phyloP scores from a whole-genome alignment of 306 rosid species.

The Lathyrus tuberosus region DNA sequence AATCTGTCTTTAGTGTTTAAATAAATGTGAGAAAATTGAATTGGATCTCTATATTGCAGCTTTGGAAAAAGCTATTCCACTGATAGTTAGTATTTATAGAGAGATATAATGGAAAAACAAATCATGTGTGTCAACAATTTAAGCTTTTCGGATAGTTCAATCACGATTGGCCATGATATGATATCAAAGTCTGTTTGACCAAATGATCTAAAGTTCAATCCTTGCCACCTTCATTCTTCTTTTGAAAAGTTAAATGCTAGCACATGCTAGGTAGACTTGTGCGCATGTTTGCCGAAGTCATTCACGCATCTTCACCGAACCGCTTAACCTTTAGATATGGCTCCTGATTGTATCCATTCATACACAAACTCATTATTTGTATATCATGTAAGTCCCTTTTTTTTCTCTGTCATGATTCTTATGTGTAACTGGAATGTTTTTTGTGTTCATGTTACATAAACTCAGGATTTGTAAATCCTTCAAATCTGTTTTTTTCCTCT shows the following conservation, averaged over 20 bases:
- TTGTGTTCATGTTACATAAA: no score
- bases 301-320: not conserved
- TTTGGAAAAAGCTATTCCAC: conserved; percentile 7
- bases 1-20: conserved; percentile 19
- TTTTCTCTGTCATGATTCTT: no score
- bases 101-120: not conserved
- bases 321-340: not conserved
- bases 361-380: no score
- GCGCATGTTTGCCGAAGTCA: not conserved
- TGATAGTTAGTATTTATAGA: not conserved
- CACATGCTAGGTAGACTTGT: conserved; percentile 3
- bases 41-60: not conserved
- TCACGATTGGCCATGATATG: not conserved
- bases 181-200: not conserved
- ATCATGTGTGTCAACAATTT: not conserved
- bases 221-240: conserved; percentile 4
- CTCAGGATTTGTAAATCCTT: no score
- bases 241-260: not conserved
- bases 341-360: no score
- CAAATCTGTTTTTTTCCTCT: no score
- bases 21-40: conserved; percentile 5
- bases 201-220: not conserved
- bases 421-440: no score
- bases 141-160: not conserved
- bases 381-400: no score